Evolutionary conservation across 2,329 filamentous ascomycete genomes (phyloP), one percentile per base, ranked within the genome.

Genomic region (Stromatinia cepivora): DNA sequence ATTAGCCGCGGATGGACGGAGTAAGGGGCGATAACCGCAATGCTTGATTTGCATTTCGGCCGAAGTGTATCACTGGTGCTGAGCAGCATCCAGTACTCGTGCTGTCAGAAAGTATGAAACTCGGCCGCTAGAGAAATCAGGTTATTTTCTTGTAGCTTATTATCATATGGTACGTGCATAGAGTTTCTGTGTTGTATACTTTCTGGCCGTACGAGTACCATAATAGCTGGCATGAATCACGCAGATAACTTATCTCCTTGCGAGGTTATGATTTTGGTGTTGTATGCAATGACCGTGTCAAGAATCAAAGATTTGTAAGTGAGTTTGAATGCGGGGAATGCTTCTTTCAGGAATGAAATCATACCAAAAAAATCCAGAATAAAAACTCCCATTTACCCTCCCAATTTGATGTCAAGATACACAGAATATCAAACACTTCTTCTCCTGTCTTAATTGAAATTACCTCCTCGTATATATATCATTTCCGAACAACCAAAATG

Each of bases 401-500:
- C 20, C 34, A 20, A 9, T 52, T 42, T 39, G 34, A 39, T 13
- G 6, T 11, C 48, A 10, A 52, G 15, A 39, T 13, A 20, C 13
- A 5, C n/a, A 20, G 17, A 25, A 39, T 10, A 58, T 25, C 13
- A 13, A 4, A 39, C 15, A 52, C n/a, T 42, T 8, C 2, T 36
- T 6, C 1, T 42, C n/a, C 20, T 9, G 4, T 6, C 20, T 64
- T 17, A n/a, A 52, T 28, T 28, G n/a, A 39, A 22, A 20, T 25
- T 7, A 0, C 13, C 15, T 52, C n/a, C 28, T 42, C 4, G 6
- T 22, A 39, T 5, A 22, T 11, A 25, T 20, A 15, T 8, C 48
- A 25, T 42, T 39, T 39, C 15, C 34, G 28, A 52, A 64, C 13
- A 15, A 10, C 7, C n/a, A 64, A 36, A 28, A 76, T 77, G 75